Evolutionary conservation across 441 rosid species (phyloP), one percentile per base, ranked within the genome.

Genomic region (Viola pubescens): DNA sequence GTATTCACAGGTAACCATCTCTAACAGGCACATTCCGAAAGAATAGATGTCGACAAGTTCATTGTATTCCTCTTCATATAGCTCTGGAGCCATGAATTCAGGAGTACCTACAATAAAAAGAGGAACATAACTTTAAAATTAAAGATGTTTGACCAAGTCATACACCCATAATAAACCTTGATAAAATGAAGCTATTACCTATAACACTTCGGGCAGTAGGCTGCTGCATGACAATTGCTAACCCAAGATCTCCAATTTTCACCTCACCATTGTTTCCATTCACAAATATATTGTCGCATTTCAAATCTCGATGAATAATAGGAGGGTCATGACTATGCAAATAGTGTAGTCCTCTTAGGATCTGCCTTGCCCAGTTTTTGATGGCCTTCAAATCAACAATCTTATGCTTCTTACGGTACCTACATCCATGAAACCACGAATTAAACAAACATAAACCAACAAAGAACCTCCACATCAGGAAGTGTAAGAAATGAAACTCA

Each of bases 41-140:
- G 94, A 84, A 77, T 89, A 89, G 47, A 86, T 80, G 74, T 89
- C 94, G 0, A 86, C 89, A 13, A 86, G 94, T 59, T 89, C 94
- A 66, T 80, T 84, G 76, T 89, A 89, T 54, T 84, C 91, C 71
- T 86, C 96, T 43, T 89, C 94, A 56, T 89, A 89, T 5, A 89
- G 84, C 78, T 89, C 96, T 0, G 96, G 96, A 40, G 96, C 96
- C 96, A 89, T 89, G 78, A 86, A 89, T 54, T 86, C 96, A 12
- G 96, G 94, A 56, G 94, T 86, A 46, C 89, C 92, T 79, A 76
- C 11, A 12, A 55, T 42, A n/a, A 37, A 64, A 1, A 58, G 51
- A 37, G 45, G 39, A 37, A 53, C 9, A 37, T 68, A 52, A 12
- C 8, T 58, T 19, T 54, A 12, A 70, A 65, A 10, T 7, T 55